Evolutionary conservation across 371 early-diverging fungal genomes (phyloP).

Genomic region (Cokeromyces recurvatus): DNA sequence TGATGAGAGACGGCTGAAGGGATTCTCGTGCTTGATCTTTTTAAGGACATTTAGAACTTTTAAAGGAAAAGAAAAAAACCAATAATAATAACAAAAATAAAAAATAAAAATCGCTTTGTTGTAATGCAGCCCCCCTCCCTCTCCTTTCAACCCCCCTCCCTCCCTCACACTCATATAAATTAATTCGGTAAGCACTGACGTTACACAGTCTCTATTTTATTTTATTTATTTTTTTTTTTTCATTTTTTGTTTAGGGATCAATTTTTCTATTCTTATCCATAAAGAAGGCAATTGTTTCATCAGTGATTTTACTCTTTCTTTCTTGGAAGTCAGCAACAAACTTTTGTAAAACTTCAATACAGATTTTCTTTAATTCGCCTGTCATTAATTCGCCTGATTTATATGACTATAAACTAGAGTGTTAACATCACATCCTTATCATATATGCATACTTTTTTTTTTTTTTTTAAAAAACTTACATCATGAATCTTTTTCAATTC

Average conservation of each 20-base stretch:
- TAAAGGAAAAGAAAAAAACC: too few species aligned
- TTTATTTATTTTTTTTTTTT: neutral
- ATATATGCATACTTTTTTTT: neutral
- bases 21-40: conserved; percentile 23
- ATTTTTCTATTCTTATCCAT: conserved; percentile 57
- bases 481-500: conserved; percentile 75
- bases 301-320: conserved; percentile 62
- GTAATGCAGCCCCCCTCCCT: too few species aligned
- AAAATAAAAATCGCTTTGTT: neutral
- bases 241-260: conserved; percentile 6
- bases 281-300: conserved; percentile 59
- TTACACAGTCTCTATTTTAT: too few species aligned
- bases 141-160: too few species aligned
- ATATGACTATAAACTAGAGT: conserved; percentile 54
- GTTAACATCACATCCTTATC: neutral
- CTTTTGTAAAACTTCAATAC: conserved; percentile 84
- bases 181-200: too few species aligned
- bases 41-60: too few species aligned
- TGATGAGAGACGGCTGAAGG: conserved; percentile 28
- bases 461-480: too few species aligned
- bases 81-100: neutral
- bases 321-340: conserved; percentile 89
- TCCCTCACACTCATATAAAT: too few species aligned
- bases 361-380: conserved; percentile 91
- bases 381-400: conserved; percentile 87